Evolutionary conservation across 169 alveolate species (phyloP).

Genomic region (Cryptosporidium andersoni): DNA sequence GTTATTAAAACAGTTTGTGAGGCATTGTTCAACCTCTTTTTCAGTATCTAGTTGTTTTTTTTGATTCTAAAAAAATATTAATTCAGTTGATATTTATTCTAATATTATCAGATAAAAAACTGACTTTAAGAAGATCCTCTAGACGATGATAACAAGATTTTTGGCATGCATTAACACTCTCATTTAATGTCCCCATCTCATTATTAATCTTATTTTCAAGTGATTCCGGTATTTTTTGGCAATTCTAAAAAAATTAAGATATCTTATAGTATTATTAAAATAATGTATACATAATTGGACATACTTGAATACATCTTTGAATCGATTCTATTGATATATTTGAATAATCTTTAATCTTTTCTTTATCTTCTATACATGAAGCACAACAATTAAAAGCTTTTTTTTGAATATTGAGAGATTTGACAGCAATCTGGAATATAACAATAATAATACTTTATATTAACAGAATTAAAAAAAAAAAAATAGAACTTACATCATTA

Average conservation of each 20-base stretch:
- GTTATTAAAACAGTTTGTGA: conserved; percentile 11
- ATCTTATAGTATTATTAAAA: background rate
- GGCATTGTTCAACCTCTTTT: conserved; percentile 9
- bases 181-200: conserved; percentile 10
- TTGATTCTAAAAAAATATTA: conserved; percentile 3
- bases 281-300: background rate
- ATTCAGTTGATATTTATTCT: background rate
- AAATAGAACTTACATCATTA: too few relatives aligned
- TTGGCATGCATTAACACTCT: conserved; percentile 11
- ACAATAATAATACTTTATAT: too few relatives aligned
- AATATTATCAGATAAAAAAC: background rate
- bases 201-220: conserved; percentile 12
- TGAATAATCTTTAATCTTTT: background rate
- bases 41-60: conserved; percentile 1
- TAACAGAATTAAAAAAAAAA: too few relatives aligned
- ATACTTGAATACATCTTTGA: conserved; percentile 14
- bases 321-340: background rate
- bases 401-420: conserved; percentile 19
- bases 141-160: conserved; percentile 2
- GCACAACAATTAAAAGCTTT: conserved; percentile 33
- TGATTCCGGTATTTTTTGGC: conserved; percentile 14
- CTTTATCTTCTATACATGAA: conserved; percentile 9
- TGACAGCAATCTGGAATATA: conserved; percentile 1
- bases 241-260: conserved; percentile 6
- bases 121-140: conserved; percentile 17